Conservation (phyloP, 192 early-diverging fungal genomes). For the Entomortierella lignicola region DNA sequence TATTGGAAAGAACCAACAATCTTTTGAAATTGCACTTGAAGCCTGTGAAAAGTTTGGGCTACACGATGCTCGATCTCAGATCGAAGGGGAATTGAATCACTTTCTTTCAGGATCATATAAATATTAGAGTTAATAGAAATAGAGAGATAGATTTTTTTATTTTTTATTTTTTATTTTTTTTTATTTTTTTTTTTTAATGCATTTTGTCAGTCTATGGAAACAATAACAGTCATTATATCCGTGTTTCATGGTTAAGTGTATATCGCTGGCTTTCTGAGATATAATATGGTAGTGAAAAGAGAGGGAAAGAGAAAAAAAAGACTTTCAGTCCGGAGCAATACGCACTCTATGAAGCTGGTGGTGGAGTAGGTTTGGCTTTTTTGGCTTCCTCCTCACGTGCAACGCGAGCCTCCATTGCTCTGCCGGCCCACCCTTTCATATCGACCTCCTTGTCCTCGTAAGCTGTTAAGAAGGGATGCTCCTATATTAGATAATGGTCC, state of each 20-base stretch:
- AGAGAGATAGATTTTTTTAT: background rate
- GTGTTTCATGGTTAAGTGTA: background rate
- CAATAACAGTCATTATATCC: background rate
- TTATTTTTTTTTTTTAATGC: background rate
- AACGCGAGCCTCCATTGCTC: slow-evolving; percentile 63
- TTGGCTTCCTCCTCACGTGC: slow-evolving; percentile 38
- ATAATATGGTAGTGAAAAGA: background rate
- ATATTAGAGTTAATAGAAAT: background rate
- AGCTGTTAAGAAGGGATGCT: slow-evolving; percentile 80
- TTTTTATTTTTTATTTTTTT: background rate
- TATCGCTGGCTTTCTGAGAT: background rate
- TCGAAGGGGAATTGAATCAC: slow-evolving; percentile 27
- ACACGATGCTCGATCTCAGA: background rate
- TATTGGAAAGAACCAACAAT: slow-evolving; percentile 28
- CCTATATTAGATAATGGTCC: slow-evolving; percentile 23
- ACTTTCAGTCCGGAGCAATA: background rate
- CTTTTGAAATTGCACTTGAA: slow-evolving; percentile 39
- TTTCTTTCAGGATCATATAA: slow-evolving; percentile 1
- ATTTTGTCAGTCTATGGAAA: background rate
- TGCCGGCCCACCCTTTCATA: slow-evolving; percentile 83
- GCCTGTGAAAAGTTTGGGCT: slow-evolving; percentile 38
- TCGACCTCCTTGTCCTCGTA: slow-evolving; percentile 77
- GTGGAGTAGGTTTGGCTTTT: background rate
- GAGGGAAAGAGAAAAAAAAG: slow-evolving; percentile 6
- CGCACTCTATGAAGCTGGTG: slow-evolving; percentile 23